Evolutionary conservation across 2,329 filamentous ascomycete species (phyloP).

Genomic region (Phyllosticta citriasiana): DNA sequence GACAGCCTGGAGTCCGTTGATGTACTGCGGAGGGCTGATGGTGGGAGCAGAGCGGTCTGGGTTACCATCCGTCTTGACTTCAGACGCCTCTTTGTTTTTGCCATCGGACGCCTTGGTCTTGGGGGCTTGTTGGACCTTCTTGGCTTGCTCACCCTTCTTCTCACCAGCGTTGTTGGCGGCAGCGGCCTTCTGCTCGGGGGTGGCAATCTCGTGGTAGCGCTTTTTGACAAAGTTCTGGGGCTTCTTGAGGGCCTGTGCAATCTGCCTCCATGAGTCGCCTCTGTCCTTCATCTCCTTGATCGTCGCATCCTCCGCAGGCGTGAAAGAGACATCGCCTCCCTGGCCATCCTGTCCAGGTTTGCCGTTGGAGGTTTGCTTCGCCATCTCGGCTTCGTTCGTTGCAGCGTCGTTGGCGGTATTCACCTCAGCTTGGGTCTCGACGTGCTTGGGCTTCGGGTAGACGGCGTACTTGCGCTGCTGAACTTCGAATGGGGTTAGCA

Average conservation of each 20-base stretch:
- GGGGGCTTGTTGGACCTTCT: neutral
- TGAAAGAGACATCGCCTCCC: slow-evolving; percentile 18
- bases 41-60: neutral
- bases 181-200: slow-evolving; percentile 12
- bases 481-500: neutral
- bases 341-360: neutral
- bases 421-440: neutral
- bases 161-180: slow-evolving; percentile 11
- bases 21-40: slow-evolving; percentile 16
- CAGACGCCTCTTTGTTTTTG: slow-evolving; percentile 7
- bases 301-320: slow-evolving; percentile 31
- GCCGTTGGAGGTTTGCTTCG: neutral
- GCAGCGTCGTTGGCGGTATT: neutral
- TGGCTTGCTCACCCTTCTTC: slow-evolving; percentile 9
- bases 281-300: slow-evolving; percentile 27
- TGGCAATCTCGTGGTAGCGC: slow-evolving; percentile 28
- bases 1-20: slow-evolving; percentile 13
- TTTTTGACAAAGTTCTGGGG: slow-evolving; percentile 12
- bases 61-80: neutral
- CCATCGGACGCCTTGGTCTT: slow-evolving; percentile 16
- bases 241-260: slow-evolving; percentile 23
- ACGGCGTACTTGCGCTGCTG: neutral
- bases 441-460: neutral
- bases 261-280: slow-evolving; percentile 21
- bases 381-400: neutral